Evolutionary conservation across 2,329 filamentous ascomycete species (phyloP).

Genomic region (Fusarium heterosporum): DNA sequence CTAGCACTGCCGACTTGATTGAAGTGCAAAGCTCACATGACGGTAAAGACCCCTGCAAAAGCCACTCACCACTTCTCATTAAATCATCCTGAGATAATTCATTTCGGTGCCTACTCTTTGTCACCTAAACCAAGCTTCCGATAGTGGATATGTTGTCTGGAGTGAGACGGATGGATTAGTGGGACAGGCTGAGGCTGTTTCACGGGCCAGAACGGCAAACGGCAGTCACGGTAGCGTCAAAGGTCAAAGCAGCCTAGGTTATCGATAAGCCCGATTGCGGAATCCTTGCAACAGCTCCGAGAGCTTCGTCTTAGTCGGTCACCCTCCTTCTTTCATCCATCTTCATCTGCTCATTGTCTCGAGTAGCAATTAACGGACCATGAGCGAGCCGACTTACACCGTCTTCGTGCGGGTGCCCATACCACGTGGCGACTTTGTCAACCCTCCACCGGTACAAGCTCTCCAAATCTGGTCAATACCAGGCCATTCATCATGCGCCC

Average conservation of each 20-base stretch:
- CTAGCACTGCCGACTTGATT: too few species aligned
- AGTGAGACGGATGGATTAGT: background rate
- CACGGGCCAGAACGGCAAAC: conserved; percentile 35
- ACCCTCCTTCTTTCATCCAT: conserved; percentile 31
- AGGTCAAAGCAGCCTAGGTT: conserved; percentile 14
- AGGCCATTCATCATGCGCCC: conserved; percentile 38
- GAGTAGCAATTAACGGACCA: conserved; percentile 44
- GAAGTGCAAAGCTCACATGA: background rate
- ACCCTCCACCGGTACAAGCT: conserved; percentile 80
- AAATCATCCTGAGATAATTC: background rate
- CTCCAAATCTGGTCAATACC: conserved; percentile 5
- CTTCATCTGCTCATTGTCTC: conserved; percentile 28
- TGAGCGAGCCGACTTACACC: conserved; percentile 72
- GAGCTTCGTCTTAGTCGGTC: conserved; percentile 34
- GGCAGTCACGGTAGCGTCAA: conserved; percentile 6
- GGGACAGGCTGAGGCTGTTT: conserved; percentile 15
- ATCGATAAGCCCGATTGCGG: conserved; percentile 43
- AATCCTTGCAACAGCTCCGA: conserved; percentile 36
- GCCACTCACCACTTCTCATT: background rate
- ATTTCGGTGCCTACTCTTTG: background rate
- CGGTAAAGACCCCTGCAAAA: background rate
- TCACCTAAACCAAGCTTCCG: background rate
- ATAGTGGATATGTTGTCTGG: background rate
- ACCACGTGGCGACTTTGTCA: conserved; percentile 85
- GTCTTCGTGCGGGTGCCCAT: conserved; percentile 93